Base-by-base conservation (phyloP, 2,329 filamentous ascomycete genomes). In the Ophiostoma sp. region DNA sequence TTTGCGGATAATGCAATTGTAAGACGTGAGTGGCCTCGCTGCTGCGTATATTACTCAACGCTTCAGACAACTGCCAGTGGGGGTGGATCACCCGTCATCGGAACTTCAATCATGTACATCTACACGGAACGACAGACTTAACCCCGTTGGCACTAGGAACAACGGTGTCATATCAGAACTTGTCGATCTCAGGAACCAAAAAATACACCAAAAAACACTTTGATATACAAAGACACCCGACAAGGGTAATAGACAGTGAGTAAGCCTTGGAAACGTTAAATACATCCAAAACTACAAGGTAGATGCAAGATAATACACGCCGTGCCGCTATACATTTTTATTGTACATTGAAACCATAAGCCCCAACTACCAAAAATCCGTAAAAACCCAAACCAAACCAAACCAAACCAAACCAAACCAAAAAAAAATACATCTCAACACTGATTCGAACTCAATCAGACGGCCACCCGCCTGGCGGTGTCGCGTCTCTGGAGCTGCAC, bases 401-500 rank as follows among this genome's bases (percentile, higher is more conserved):
- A 57, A 57, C 15, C n/a, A 54, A 27, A 6, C 52, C 3, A 15
- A 57, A 27, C 15, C n/a, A 27, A 57, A 57, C 15, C n/a, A 54
- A 27, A 6, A n/a, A 15, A 39, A 39, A 39, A 39, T 10, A 39
- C 10, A 39, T 39, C 44, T 48, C 20, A 39, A 48, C 44, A 48
- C 44, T 48, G 15, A 48, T 17, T 7, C 17, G 36, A 11, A 48
- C 13, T 20, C 44, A 23, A 27, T 65, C 62, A 65, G 33, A 23
- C 62, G 3, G 62, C 57, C 27, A 65, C 23, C 35, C 68, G 72
- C 71, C 60, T 72, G 10, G 72, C 71, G 3, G 71, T 73, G 15
- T 23, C 62, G 13, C 71, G 67, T 23, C 69, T 70, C 69, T 76
- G 75, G 6, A 76, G 71, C n/a, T 80, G 78, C 3, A 77, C 74